Conservation (phyloP, 2,329 filamentous ascomycete genomes). For the Helminthosporium solani region DNA sequence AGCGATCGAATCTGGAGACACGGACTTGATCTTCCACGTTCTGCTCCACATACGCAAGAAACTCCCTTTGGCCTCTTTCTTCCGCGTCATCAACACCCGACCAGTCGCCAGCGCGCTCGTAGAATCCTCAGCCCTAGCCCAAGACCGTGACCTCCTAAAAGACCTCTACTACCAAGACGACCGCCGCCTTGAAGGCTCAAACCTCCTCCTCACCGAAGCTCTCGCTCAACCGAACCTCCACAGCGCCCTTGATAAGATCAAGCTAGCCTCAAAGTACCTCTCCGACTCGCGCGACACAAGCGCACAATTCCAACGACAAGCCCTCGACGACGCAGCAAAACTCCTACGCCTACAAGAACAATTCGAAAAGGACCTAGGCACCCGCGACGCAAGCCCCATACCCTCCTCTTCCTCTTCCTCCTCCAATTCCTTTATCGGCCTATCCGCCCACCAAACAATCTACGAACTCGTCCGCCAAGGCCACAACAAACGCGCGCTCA, state of each 20-base stretch:
- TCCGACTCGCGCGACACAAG: conserved; percentile 77
- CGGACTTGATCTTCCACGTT: conserved; percentile 88
- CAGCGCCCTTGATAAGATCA: conserved; percentile 79
- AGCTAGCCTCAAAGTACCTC: conserved; percentile 79
- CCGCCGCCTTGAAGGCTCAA: conserved; percentile 80
- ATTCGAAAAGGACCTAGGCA: conserved; percentile 76
- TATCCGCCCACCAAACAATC: conserved; percentile 88
- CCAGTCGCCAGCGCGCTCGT: conserved; percentile 87
- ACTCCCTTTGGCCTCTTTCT: conserved; percentile 85
- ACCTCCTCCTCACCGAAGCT: conserved; percentile 83
- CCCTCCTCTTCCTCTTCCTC: conserved; percentile 10
- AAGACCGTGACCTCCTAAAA: conserved; percentile 81
- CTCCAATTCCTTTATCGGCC: conserved; percentile 66
- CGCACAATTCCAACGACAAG: conserved; percentile 68
- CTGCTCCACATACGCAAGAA: conserved; percentile 87
- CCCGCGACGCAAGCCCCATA: conserved; percentile 49
- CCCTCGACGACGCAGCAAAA: conserved; percentile 76
- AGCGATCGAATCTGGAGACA: conserved; percentile 92
- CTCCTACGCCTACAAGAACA: conserved; percentile 83
- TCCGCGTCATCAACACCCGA: conserved; percentile 82
- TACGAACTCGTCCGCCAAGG: conserved; percentile 82
- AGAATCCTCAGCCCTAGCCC: conserved; percentile 76
- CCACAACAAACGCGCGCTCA: conserved; percentile 81
- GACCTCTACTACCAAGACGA: conserved; percentile 98
- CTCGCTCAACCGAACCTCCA: conserved; percentile 69